A percentile compares a stretch with the other conserved stretches of the same genome.
Evolutionary conservation across 805 yeast genomes (phyloP).

Genomic region (Schizosaccharomyces osmophilus): DNA sequence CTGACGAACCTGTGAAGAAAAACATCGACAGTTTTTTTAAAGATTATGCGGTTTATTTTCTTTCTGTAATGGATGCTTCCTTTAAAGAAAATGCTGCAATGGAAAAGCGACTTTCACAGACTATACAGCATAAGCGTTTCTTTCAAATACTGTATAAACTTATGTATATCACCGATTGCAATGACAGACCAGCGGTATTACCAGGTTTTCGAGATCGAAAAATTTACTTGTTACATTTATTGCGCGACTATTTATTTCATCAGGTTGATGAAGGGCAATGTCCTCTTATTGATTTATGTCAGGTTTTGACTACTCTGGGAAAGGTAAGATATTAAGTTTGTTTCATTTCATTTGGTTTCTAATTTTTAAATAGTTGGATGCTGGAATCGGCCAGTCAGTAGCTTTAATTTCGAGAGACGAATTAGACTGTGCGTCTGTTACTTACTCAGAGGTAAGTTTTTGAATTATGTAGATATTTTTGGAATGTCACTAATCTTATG

Average conservation of each 20-base stretch:
- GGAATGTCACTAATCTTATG: not conserved
- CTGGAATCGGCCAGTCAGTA: constrained; percentile 66
- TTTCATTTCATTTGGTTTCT: not conserved
- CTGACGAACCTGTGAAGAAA: not conserved
- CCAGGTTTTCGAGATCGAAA: constrained; percentile 58
- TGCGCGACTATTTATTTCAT: constrained; percentile 67
- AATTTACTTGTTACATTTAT: constrained; percentile 44
- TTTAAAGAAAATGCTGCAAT: constrained; percentile 11
- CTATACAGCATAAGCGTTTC: constrained; percentile 69
- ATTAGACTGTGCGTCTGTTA: constrained; percentile 57
- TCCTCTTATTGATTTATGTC: constrained; percentile 59
- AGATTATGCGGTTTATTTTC: constrained; percentile 10
- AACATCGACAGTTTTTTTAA: constrained; percentile 9
- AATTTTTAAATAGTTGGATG: constrained; percentile 27
- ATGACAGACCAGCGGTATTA: constrained; percentile 24
- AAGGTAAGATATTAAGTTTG: constrained; percentile 18
- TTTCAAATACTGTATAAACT: constrained; percentile 64
- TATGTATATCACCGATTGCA: constrained; percentile 52
- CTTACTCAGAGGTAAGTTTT: constrained; percentile 44
- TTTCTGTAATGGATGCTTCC: constrained; percentile 10
- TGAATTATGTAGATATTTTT: not conserved
- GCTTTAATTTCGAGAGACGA: constrained; percentile 67
- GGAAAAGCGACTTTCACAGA: constrained; percentile 27
- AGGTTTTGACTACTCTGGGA: constrained; percentile 54
- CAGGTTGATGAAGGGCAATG: constrained; percentile 55